Conservation (phyloP, 1,284 basidiomycete species). For the Exobasidium rhododendri region DNA sequence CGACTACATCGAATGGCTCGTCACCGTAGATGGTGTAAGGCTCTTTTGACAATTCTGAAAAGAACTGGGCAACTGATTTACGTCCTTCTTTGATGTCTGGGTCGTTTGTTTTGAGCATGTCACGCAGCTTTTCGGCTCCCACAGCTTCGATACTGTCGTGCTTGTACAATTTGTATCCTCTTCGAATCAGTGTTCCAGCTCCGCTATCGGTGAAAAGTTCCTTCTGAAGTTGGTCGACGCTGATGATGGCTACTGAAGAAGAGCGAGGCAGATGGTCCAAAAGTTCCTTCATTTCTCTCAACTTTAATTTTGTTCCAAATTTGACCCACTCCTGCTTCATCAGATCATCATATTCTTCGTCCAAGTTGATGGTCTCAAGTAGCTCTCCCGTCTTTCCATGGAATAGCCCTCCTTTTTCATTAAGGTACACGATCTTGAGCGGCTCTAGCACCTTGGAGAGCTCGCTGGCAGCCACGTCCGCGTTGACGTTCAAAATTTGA, state of each 20-base stretch:
- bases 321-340: conserved; percentile 99
- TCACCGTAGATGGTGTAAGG: conserved; percentile 96
- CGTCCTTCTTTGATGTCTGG: conserved; percentile 81
- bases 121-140: conserved; percentile 77
- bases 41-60: conserved; percentile 65
- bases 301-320: conserved; percentile 97
- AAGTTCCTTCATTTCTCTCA: conserved; percentile 98
- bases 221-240: conserved; percentile 86
- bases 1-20: conserved; percentile 91
- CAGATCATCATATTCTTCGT: conserved; percentile 94
- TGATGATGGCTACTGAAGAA: conserved; percentile 97
- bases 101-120: conserved; percentile 74
- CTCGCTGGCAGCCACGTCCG: conserved; percentile 53
- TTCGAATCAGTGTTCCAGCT: conserved; percentile 92
- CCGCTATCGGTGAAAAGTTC: conserved; percentile 98
- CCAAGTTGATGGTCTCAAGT: conserved; percentile 91
- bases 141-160: conserved; percentile 76
- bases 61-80: conserved; percentile 83
- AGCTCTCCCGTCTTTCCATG: conserved; percentile 70
- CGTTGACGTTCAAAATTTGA: conserved; percentile 55
- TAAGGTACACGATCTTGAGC: conserved; percentile 94
- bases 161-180: conserved; percentile 96
- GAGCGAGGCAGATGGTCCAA: conserved; percentile 96
- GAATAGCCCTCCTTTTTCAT: conserved; percentile 96
- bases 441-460: conserved; percentile 54